Base-by-base conservation (phyloP, 2,329 filamentous ascomycete species). In the Beauveria caledonica region DNA sequence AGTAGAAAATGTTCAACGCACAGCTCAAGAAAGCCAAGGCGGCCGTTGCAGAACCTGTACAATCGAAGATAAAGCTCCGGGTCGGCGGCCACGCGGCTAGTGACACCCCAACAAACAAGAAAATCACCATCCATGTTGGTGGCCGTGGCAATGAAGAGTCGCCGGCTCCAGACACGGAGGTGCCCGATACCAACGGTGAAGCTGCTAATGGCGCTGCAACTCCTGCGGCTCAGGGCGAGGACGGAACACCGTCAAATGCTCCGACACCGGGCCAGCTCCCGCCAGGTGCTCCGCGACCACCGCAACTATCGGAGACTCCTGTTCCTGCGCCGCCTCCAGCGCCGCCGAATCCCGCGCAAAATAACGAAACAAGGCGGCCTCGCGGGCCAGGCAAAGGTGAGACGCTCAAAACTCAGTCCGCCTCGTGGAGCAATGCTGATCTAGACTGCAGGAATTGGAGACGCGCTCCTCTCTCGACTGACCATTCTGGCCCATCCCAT, bases 41-140 rank as follows among this genome's bases (percentile, higher is more conserved):
- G 51, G 81, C 81, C 60, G 89, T 93, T 19, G 79, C 83, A 53
- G 89, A 94, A 71, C 88, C 90, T 15, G 77, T 82, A 1, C 84
- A 87, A 67, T 84, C 88, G 40, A 91, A 90, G 69, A 88, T 95
- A 67, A 95, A 92, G 73, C 79, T 96, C 60, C 92, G 89, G 71
- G 81, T 91, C 68, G 78, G 82, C 6, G 78, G 81, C 5, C 74
- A 77, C 48, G 72, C 72, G 25, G 68, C 72, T 33, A 78, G 82
- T 33, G 74, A 76, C 10, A 72, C 80, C 1, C 66, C 68, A 48
- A 72, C 76, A 62, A 72, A 78, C 9, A 86, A 86, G 71, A 88
- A 85, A 70, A 86, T 93, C 60, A 92, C 86, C 21, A 83, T 91
- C 53, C 87, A 86, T 64, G 82, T 91, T 58, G 86, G 84, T 66